These are phyloP conservation scores for Acacia melanoxylon DNA, from an alignment of 306 rosid genomes.

Conservation along the genomic window DNA sequence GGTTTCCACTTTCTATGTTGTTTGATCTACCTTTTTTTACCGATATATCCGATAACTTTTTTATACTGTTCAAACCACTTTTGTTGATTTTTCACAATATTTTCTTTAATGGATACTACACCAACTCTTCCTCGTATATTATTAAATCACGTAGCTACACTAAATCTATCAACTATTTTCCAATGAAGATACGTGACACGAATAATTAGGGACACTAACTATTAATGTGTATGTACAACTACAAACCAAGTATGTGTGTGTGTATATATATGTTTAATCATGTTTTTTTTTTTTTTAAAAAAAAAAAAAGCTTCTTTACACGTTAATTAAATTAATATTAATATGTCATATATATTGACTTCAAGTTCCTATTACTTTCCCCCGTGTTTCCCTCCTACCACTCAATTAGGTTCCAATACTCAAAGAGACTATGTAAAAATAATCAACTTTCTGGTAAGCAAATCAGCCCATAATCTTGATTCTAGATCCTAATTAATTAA, in stretches of 20 bases:
- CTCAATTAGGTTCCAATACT: constrained; percentile 38
- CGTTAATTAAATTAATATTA: not conserved
- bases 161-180: not conserved
- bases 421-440: constrained; percentile 25
- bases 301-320: not conserved
- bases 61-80: too few species aligned
- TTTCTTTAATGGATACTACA: too few species aligned
- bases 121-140: too few species aligned
- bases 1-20: too few species aligned
- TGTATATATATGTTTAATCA: not conserved
- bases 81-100: too few species aligned
- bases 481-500: not conserved
- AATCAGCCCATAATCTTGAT: constrained; percentile 27
- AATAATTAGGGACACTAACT: not conserved
- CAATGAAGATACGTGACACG: not conserved
- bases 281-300: accelerated
- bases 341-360: not conserved
- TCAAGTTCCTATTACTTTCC: constrained; percentile 40
- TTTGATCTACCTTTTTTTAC: too few species aligned
- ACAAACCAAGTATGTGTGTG: not conserved
- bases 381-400: constrained; percentile 43
- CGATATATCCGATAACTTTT: too few species aligned
- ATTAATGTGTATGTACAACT: not conserved
- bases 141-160: not conserved
- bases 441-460: constrained; percentile 2